Percentiles rank a stretch among this genome's conserved stretches.
Conservation (phyloP, 495 filamentous ascomycete genomes). For the Neurospora sp. region DNA sequence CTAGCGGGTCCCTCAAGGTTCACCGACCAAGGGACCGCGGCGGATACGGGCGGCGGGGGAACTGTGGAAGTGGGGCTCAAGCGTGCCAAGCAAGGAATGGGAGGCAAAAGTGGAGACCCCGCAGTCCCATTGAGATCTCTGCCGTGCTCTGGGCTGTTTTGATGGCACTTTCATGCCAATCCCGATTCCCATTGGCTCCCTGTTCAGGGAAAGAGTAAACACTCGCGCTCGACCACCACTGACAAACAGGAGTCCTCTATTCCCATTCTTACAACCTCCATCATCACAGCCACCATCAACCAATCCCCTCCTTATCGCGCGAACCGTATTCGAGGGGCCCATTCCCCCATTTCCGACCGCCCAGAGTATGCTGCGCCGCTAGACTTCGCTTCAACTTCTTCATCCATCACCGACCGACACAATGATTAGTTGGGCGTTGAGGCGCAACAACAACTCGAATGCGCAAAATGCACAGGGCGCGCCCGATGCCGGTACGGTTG, state of each 20-base stretch:
- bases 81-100: neutral
- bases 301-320: neutral
- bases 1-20: neutral
- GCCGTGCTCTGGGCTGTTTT: neutral
- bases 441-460: conserved; percentile 18
- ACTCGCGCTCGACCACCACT: neutral
- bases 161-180: neutral
- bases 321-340: neutral
- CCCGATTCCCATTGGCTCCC: neutral
- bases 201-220: conserved; percentile 6
- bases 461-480: conserved; percentile 22
- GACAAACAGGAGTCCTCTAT: neutral
- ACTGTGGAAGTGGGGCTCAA: neutral
- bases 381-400: neutral
- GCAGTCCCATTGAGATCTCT: neutral
- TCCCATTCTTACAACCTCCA: neutral
- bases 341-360: neutral
- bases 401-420: conserved; percentile 4
- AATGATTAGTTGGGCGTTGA: conserved; percentile 50
- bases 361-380: neutral
- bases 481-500: conserved; percentile 5
- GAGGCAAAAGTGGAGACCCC: neutral
- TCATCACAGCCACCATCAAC: neutral
- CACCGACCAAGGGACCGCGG: neutral
- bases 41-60: neutral